Base-by-base conservation (phyloP, 257 asterid genomes). In the Buddleja alternifolia region DNA sequence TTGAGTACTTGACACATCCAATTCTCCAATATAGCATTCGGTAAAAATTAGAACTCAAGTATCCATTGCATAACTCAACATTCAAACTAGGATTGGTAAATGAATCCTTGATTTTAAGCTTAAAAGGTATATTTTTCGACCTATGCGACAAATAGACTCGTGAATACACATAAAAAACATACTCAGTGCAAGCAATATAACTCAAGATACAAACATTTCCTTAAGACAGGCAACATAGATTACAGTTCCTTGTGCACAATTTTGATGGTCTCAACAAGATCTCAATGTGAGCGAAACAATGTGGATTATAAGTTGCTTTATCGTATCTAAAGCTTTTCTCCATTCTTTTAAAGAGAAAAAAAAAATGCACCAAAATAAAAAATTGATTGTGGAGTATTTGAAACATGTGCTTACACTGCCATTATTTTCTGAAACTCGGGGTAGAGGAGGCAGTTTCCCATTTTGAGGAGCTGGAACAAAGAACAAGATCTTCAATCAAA, bases 401-500 rank as follows among this genome's bases (percentile, higher is more conserved):
- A 71, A 71, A 24, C 41, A 48, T 42, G 78, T 60, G 75, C 99
- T 81, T 82, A 93, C 99, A 40, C 66, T 79, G 86, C 95, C 99
- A 73, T 94, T 94, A 74, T 61, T 83, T 79, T 94, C 97, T 42
- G 83, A 72, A 55, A 75, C 84, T 66, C 86, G 86, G 63, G 86
- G 93, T 62, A 85, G 65, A 37, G 90, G 94, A 76, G 92, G 90
- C 67, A 87, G 73, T 63, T 81, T 89, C 76, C 95, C 92, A 82
- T 89, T 86, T 75, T 83, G 93, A 73, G 87, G 76, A 77, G 83
- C 98, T 90, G 88, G 17, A 66, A 76, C 9, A 41, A 60, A 73
- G 73, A 36, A 66, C 12, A 48, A 52, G 39, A 60, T n/a, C 16
- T 70, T 67, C 66, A 60, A 75, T 63, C 51, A 53, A 75, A 45